phyloP scores from a whole-genome alignment of 768 basidiomycete genomes.

The Panaeolus cyanescens region DNA sequence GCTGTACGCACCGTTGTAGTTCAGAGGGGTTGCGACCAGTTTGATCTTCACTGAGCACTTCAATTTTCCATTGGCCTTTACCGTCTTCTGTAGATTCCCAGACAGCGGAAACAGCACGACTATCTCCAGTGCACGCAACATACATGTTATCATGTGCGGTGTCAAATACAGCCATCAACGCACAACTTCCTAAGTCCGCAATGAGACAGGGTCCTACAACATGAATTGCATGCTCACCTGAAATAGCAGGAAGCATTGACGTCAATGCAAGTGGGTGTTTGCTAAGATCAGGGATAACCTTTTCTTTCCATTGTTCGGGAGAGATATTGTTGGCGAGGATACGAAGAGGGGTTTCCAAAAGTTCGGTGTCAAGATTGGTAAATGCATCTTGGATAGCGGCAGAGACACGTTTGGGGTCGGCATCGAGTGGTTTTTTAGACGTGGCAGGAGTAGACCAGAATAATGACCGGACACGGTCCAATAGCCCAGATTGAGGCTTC shows the following conservation, averaged over 20 bases:
- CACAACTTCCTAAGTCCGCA: constrained; percentile 73
- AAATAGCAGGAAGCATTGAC: constrained; percentile 82
- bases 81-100: constrained; percentile 73
- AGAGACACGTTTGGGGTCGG: constrained; percentile 56
- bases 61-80: constrained; percentile 82
- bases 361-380: constrained; percentile 79
- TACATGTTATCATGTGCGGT: constrained; percentile 82
- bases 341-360: constrained; percentile 76
- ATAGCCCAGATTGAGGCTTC: constrained; percentile 27
- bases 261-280: constrained; percentile 70
- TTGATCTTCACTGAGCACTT: constrained; percentile 95
- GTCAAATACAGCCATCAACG: constrained; percentile 86
- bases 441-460: constrained; percentile 35
- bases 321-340: constrained; percentile 62
- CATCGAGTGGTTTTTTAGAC: constrained; percentile 24
- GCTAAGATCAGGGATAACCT: constrained; percentile 63
- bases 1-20: constrained; percentile 62
- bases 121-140: constrained; percentile 91
- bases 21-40: constrained; percentile 91
- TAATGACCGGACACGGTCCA: constrained; percentile 40
- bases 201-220: constrained; percentile 15
- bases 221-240: constrained; percentile 44
- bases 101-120: constrained; percentile 92
- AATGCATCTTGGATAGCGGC: constrained; percentile 79
- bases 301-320: constrained; percentile 50